Conservation (phyloP, 2,329 filamentous ascomycete species). For the Cadophora malorum region DNA sequence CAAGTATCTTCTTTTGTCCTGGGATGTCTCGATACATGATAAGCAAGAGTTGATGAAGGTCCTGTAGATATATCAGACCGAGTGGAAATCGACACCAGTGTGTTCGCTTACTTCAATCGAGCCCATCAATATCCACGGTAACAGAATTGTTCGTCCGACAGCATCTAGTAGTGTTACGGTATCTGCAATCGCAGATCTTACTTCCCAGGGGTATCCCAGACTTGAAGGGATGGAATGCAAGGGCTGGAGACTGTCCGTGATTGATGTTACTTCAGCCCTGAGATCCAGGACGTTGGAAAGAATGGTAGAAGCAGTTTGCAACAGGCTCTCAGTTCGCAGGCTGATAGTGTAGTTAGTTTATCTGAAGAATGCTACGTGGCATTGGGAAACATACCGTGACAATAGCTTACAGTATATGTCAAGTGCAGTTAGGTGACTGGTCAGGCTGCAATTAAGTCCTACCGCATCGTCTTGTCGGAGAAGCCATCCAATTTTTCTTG, state of each 20-base stretch:
- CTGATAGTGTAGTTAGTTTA: neutral
- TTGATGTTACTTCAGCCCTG: neutral
- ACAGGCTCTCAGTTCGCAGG: neutral
- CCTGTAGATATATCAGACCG: neutral
- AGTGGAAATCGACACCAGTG: neutral
- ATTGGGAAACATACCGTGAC: neutral
- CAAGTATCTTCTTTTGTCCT: conserved; percentile 3
- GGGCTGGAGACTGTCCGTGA: neutral
- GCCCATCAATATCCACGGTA: conserved; percentile 1
- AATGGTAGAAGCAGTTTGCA: neutral
- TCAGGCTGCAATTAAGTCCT: neutral
- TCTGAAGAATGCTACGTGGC: no score
- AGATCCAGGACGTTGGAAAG: neutral
- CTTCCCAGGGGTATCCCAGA: neutral
- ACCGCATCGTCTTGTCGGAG: neutral
- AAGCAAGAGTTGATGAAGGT: conserved; percentile 3
- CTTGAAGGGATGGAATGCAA: neutral
- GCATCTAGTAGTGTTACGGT: conserved; percentile 8
- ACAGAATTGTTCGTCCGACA: neutral
- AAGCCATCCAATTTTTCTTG: neutral
- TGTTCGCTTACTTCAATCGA: neutral
- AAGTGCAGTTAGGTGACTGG: neutral
- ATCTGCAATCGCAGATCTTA: neutral
- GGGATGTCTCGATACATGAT: conserved; percentile 13
- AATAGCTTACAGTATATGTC: neutral